A percentile compares a stretch with the other conserved stretches of the same genome.
Evolutionary conservation across 2,329 filamentous ascomycete species (phyloP).

Genomic region (Calonectria hawksworthii): DNA sequence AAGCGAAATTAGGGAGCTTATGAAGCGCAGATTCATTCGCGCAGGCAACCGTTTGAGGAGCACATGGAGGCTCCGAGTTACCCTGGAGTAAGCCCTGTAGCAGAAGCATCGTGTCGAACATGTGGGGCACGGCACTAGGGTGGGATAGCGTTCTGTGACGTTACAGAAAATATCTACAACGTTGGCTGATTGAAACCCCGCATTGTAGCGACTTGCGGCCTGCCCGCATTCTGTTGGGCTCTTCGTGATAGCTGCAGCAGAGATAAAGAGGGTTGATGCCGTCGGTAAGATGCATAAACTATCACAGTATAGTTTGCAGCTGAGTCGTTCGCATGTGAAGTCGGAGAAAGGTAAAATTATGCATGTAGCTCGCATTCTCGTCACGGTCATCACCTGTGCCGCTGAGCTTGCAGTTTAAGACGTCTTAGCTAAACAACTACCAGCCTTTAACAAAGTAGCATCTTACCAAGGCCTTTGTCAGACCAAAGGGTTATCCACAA

Average conservation of each 20-base stretch:
- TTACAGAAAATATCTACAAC: slow-evolving; percentile 4
- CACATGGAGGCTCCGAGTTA: background rate
- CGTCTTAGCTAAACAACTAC: background rate
- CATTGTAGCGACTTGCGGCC: background rate
- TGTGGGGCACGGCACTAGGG: background rate
- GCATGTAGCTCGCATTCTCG: background rate
- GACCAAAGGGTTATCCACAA: background rate
- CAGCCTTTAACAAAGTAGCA: background rate
- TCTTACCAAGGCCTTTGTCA: background rate
- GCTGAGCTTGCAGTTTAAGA: background rate
- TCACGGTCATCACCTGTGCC: background rate
- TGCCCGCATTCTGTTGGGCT: background rate
- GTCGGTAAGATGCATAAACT: background rate
- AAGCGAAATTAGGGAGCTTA: background rate
- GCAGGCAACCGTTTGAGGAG: no score
- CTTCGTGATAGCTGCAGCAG: background rate
- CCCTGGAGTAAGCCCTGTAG: background rate
- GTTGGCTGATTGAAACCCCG: background rate
- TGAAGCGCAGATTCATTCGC: background rate
- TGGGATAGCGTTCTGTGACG: background rate
- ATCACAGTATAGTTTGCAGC: background rate
- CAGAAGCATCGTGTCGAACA: background rate
- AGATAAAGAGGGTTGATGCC: background rate
- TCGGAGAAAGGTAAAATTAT: background rate
- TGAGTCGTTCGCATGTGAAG: background rate